Evolutionary conservation across 2,329 filamentous ascomycete species (phyloP).

Genomic region (Aspergillus glaucus): DNA sequence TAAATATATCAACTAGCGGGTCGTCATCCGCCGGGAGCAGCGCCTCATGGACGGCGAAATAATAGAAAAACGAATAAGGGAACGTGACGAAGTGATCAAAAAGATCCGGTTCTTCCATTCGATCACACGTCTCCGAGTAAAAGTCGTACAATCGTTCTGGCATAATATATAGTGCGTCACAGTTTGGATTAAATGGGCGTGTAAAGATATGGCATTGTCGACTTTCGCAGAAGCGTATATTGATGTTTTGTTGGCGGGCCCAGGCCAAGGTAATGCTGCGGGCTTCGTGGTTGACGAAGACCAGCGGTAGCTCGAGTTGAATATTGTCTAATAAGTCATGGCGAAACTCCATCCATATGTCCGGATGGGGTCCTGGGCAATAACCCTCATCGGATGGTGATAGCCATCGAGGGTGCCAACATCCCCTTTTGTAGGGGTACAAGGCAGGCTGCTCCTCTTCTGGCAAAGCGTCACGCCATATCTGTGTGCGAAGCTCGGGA

Average conservation of each 20-base stretch:
- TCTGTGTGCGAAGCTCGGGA: not conserved
- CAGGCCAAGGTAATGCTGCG: not conserved
- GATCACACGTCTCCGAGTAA: not conserved
- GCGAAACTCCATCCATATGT: not conserved
- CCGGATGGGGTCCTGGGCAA: not conserved
- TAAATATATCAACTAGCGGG: not conserved
- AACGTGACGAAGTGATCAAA: not conserved
- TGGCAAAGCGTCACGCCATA: not conserved
- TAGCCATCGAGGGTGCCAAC: not conserved
- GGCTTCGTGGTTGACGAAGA: not conserved
- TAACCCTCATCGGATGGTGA: not conserved
- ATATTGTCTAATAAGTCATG: not conserved
- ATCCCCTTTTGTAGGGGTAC: not conserved
- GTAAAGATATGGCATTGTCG: not conserved
- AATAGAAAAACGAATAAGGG: not conserved
- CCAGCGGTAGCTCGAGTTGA: not conserved
- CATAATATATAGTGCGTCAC: not conserved
- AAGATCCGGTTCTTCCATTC: not conserved
- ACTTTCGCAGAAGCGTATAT: not conserved
- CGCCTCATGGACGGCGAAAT: not conserved
- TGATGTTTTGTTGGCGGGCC: not conserved
- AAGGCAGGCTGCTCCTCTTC: not conserved
- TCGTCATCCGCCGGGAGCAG: not conserved
- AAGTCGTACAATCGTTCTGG: not conserved
- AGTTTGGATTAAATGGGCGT: not conserved